Evolutionary conservation across 2,329 filamentous ascomycete species (phyloP).

Genomic region (Fusarium piperis): DNA sequence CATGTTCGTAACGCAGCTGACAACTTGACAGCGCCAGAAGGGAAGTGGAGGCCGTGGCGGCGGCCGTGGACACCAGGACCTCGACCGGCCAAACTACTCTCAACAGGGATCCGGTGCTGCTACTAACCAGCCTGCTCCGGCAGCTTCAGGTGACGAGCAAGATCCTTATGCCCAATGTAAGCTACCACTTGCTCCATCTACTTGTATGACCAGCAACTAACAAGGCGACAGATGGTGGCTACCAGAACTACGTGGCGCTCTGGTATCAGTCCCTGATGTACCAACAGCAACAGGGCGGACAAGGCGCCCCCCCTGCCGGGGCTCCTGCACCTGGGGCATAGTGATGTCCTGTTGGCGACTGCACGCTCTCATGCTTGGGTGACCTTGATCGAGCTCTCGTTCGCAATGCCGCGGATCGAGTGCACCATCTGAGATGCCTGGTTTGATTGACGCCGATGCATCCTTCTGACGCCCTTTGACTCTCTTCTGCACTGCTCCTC

Average conservation of each 20-base stretch:
- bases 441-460: slow-evolving; percentile 46
- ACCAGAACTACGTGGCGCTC: slow-evolving; percentile 80
- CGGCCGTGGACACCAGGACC: slow-evolving; percentile 61
- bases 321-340: slow-evolving; percentile 50
- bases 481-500: slow-evolving; percentile 30
- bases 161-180: slow-evolving; percentile 82
- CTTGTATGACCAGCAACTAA: not conserved
- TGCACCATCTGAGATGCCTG: slow-evolving; percentile 46
- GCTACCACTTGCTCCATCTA: slow-evolving; percentile 41
- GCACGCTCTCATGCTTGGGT: slow-evolving; percentile 45
- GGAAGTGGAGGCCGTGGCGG: slow-evolving; percentile 55
- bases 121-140: slow-evolving; percentile 56
- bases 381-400: slow-evolving; percentile 46
- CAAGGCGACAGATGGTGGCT: slow-evolving; percentile 73
- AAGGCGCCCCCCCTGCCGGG: slow-evolving; percentile 49
- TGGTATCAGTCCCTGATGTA: slow-evolving; percentile 78
- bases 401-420: slow-evolving; percentile 36
- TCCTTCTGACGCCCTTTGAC: slow-evolving; percentile 37
- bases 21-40: slow-evolving; percentile 60
- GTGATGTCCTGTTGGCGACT: slow-evolving; percentile 44
- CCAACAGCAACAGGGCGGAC: slow-evolving; percentile 54
- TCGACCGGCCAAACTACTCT: slow-evolving; percentile 63
- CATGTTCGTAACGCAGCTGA: slow-evolving; percentile 40
- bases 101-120: slow-evolving; percentile 55
- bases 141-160: slow-evolving; percentile 60